Evolutionary conservation across 2,329 filamentous ascomycete genomes (phyloP), one percentile per base, ranked within the genome.

Genomic region (Ciborinia camelliae): DNA sequence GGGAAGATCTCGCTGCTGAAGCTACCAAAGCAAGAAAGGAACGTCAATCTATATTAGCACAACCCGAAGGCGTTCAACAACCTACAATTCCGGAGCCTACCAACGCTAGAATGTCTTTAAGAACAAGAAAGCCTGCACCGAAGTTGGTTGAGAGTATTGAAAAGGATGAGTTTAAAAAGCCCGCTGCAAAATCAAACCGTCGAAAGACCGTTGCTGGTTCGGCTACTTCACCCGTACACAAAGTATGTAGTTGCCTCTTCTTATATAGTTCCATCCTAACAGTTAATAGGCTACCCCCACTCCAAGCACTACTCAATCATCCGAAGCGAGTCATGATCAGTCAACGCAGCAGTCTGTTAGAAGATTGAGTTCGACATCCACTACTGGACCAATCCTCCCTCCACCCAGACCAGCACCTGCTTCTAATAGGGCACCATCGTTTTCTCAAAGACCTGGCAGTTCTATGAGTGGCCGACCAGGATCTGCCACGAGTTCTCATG

Each of bases 1-100:
- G 88, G 10, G 90, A 96, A 70, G 92, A 97, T 53, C 81, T 98
- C 8, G 89, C 89, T 66, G 84, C 84, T 0, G 87, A 90, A 73
- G 86, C 86, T 28, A 85, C 84, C 62, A 78, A 87, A 70, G 78
- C 81, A 67, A 79, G 89, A 71, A 80, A 84, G 71, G 91, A 94
- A 69, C 84, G 86, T 7, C 86, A 89, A 72, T 83, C 84, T 18
- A 76, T 80, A 12, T 77, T 82, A 37, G 80, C 76, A 20, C 72
- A 76, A n/a, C 66, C 71, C 30, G 62, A 64, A 15, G 60, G 63
- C 9, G 74, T 77, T 18, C 58, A 55, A 41, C 28, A 62, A 35
- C 69, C 77, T 12, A 74, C 76, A 15, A 73, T 67, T 28, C 70
- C 74, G 0, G 71, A 74, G 14, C 69, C 72, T 15, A 80, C 80